Conservation (phyloP, 306 rosid genomes). For the Cucurbita argyrosperma region DNA sequence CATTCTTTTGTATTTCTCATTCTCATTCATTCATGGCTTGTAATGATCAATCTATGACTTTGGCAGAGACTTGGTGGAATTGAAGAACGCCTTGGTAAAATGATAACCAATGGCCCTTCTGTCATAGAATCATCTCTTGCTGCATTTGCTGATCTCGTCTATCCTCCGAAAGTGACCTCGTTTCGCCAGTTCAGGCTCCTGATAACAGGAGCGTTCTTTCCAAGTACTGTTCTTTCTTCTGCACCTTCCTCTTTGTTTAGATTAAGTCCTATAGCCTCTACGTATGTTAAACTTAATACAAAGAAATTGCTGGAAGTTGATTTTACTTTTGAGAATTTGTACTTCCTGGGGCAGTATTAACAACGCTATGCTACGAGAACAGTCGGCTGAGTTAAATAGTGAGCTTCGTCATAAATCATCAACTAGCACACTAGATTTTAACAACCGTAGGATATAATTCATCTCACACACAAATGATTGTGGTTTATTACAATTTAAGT, state of each 20-base stretch:
- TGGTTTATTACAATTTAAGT: not conserved
- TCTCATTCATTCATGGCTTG: constrained; percentile 2
- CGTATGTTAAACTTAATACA: not conserved
- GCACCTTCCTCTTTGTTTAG: constrained; percentile 1
- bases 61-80: constrained; percentile 56
- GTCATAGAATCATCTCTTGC: constrained; percentile 68
- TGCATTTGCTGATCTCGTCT: constrained; percentile 79
- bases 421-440: not conserved
- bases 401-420: not conserved
- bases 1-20: constrained; percentile 2
- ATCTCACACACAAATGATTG: not conserved
- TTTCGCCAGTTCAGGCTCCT: constrained; percentile 3
- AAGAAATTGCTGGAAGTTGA: not conserved
- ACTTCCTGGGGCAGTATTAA: not conserved
- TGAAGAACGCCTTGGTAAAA: constrained; percentile 80
- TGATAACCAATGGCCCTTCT: constrained; percentile 67
- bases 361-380: not conserved
- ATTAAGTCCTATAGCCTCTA: not conserved
- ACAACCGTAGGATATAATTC: not conserved
- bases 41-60: constrained; percentile 16
- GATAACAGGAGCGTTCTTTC: constrained; percentile 50
- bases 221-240: constrained; percentile 39
- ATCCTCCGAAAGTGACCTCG: not conserved
- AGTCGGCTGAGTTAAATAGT: not conserved
- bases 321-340: not conserved